Evolutionary conservation across 768 basidiomycete genomes (phyloP), one percentile per base, ranked within the genome.

Genomic region (Clitopilus hobsonii): DNA sequence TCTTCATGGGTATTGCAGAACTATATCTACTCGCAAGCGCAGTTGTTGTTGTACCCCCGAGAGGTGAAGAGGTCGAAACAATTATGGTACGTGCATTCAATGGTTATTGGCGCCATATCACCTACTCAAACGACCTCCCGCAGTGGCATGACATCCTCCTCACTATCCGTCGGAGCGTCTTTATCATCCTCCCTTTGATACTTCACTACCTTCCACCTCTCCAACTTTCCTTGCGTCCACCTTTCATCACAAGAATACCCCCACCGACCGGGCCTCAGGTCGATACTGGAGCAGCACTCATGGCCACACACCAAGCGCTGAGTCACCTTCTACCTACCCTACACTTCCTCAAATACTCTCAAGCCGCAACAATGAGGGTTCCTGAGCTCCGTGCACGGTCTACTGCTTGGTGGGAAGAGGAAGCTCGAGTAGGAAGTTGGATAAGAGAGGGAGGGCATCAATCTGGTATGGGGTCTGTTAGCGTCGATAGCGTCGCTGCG

Each of bases 141-240:
- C 11, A 90, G 88, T 86, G 83, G 83, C 85, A 88, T 68, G 86
- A 90, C 64, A 71, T 64, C 24, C 68, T 85, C 30, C 77, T 79
- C 64, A 63, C 74, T 49, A 57, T 69, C 28, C 86, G 89, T n/a
- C 78, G 80, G 52, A 24, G 74, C 1, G 65, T 87, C 52, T 86
- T 90, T 69, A 71, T 88, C 54, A 6, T 75, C 26, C 71, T 89
- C 2, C 84, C 87, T 4, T 58, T 82, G 24, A 29, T 79, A 51
- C 63, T 84, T 8, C 75, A 79, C 63, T 58, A 73, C 50, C 75
- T 81, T 4, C 74, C 61, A 64, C 59, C 60, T 73, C 65, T 68
- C 73, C 60, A 54, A 53, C 71, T 55, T 63, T 70, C 60, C 62
- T 68, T 64, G 50, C 51, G 54, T 16, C 63, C 66, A 30, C 11